Base-by-base conservation (phyloP, 2,329 filamentous ascomycete species). In the Xylariaceae sp. region DNA sequence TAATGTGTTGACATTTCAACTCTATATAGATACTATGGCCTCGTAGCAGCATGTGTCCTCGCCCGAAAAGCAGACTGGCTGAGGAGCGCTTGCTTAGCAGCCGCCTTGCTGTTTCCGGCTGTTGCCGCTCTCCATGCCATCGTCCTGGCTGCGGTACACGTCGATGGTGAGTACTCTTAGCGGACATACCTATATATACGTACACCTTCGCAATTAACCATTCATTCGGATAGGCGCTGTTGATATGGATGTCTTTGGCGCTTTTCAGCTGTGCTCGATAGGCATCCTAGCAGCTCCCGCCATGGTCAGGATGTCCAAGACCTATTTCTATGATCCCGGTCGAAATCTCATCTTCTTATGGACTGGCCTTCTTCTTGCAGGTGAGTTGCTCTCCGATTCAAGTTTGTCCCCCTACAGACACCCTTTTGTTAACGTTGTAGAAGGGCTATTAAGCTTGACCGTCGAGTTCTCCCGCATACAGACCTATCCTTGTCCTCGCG, bases 221-320 rank as follows among this genome's bases (percentile, higher is more conserved):
- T 21, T 29, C n/a, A 49, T 52, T 49, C 10, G 1, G 56, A 20
- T 54, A 87, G 85, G 74, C 49, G 86, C 83, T 14, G 79, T 88
- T 14, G 86, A 89, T 64, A 83, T 89, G 80, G 87, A 89, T 62
- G 75, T 89, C 2, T 89, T 82, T 54, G 87, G 87, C 1, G 85
- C 85, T 7, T 88, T 89, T 59, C 87, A 89, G 61, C 68, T 89
- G 0, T 89, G 86, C 56, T 79, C 86, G 0, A 85, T 89, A 40
- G 86, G 84, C 12, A 85, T 89, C 16, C 63, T 89, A 3, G 83
- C 84, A 1, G 86, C 83, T 3, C 87, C 86, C 0, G 77, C 85
- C 0, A 87, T 85, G 0, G 84, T 86, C 20, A 78, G 80, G 58
- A 69, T 86, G 43, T 89, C 86, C 1, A 72, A 72, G 16, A 89